phyloP scores from a whole-genome alignment of 2,329 filamentous ascomycete genomes.

The Fusarium burgessii region DNA sequence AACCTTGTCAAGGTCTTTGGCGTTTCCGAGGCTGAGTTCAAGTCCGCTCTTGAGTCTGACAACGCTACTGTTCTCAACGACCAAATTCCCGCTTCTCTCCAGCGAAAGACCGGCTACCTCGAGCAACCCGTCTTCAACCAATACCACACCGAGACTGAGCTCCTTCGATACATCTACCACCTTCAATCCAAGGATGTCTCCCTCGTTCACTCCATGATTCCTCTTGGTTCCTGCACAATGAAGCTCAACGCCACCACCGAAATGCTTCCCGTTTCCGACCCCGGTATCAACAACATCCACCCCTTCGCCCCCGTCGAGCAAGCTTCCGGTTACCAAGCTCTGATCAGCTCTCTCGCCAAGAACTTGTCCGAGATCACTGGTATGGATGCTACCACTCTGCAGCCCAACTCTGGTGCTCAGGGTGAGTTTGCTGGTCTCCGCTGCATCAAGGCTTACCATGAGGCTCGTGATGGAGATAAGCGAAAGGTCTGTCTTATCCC shows the following conservation, averaged over 20 bases:
- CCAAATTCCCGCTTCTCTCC: slow-evolving; percentile 69
- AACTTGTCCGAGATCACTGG: slow-evolving; percentile 88
- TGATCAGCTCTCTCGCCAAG: slow-evolving; percentile 78
- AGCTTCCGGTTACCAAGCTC: slow-evolving; percentile 74
- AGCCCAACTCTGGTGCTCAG: slow-evolving; percentile 96
- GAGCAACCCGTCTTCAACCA: slow-evolving; percentile 95
- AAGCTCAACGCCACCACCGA: slow-evolving; percentile 95
- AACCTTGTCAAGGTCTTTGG: slow-evolving; percentile 44
- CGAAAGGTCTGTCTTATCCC: slow-evolving; percentile 95
- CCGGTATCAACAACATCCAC: slow-evolving; percentile 72
- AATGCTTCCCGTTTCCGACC: slow-evolving; percentile 78
- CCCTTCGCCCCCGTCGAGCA: slow-evolving; percentile 78
- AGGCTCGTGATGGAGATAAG: slow-evolving; percentile 67
- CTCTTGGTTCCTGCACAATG: slow-evolving; percentile 97
- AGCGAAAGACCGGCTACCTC: slow-evolving; percentile 79
- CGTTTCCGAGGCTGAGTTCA: slow-evolving; percentile 43
- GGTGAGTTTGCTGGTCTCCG: slow-evolving; percentile 93
- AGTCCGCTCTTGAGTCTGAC: slow-evolving; percentile 44
- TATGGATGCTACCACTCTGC: slow-evolving; percentile 87
- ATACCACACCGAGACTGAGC: slow-evolving; percentile 93
- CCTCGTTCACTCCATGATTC: slow-evolving; percentile 96
- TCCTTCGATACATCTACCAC: slow-evolving; percentile 92
- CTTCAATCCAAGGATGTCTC: slow-evolving; percentile 95
- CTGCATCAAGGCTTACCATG: slow-evolving; percentile 86
- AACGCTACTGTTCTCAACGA: slow-evolving; percentile 52